Base-by-base conservation (phyloP, 192 early-diverging fungal species). In the Coemansia sp. region DNA sequence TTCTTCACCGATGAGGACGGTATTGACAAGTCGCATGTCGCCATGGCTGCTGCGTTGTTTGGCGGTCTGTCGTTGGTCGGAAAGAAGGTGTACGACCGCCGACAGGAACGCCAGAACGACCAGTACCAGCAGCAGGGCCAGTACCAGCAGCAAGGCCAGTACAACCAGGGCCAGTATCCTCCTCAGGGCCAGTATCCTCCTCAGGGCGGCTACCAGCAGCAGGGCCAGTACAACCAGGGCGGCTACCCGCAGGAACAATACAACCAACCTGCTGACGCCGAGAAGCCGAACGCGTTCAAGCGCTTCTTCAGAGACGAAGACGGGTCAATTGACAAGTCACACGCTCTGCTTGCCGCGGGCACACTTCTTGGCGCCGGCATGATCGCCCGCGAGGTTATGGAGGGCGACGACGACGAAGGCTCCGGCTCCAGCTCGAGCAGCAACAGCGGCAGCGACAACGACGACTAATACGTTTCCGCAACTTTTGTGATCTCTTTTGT, bases 1-100 rank as follows among this genome's bases (percentile, higher is more conserved):
- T 72, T 68, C 48, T 75, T 65, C 38, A 50, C 26, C 14, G 47
- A 69, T 34, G 66, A 69, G n/a, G 72, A 75, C 12, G 72, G 67
- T 15, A 23, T 65, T 14, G 54, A 65, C 66, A 75, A 75, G 66
- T 65, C 72, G 37, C 66, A 51, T 12, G 37, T 65, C 10, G 55
- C 59, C 31, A 20, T 75, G 51, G 59, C 67, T 46, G 59, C 62
- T 2, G 59, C 56, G 5, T 59, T 64, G 36, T 54, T 48, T 22
- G 57, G 60, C 2, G 67, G 48, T 42, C 55, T 68, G 10, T 47
- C 57, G 40, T 36, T 61, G 10, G 52, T 42, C 12, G 73, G 64
- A 48, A 66, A 69, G 59, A 69, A 70, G 49, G 17, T 52, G 19
- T 75, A 75, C 20, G 58, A 69, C 63, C 42, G 66, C 49, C 59